Conservation (phyloP, 768 basidiomycete genomes). For the Lactifluus echinatus region DNA sequence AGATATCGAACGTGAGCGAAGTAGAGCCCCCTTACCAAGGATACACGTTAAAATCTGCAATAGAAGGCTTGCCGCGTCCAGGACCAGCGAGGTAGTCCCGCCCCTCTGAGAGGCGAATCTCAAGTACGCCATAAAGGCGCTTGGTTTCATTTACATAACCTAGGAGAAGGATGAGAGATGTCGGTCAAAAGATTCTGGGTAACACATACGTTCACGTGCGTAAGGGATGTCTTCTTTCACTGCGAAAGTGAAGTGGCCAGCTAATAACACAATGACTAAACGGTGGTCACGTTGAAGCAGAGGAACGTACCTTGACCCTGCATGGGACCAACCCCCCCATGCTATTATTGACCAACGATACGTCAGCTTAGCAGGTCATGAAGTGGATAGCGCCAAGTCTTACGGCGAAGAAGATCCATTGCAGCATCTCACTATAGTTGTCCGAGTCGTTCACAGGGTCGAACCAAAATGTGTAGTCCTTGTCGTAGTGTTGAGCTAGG, state of each 20-base stretch:
- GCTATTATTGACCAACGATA: conserved; percentile 31
- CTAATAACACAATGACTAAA: conserved; percentile 27
- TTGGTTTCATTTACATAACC: conserved; percentile 77
- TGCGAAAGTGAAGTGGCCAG: conserved; percentile 59
- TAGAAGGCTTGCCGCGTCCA: conserved; percentile 52
- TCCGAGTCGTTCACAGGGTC: conserved; percentile 43
- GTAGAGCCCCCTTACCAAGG: conserved; percentile 42
- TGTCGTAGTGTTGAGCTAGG: conserved; percentile 74
- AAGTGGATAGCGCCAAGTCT: conserved; percentile 14
- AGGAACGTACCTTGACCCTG: conserved; percentile 50
- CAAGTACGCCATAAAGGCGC: conserved; percentile 75
- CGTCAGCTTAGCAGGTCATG: neutral
- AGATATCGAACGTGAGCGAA: conserved; percentile 26
- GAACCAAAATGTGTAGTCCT: conserved; percentile 61
- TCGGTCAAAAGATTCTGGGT: neutral
- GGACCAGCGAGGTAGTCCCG: conserved; percentile 78
- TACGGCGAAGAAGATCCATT: conserved; percentile 84
- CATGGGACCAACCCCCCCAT: conserved; percentile 83
- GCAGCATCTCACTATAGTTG: conserved; percentile 52
- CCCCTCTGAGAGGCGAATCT: conserved; percentile 54
- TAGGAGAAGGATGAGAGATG: conserved; percentile 26
- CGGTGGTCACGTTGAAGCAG: no score
- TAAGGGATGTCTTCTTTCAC: conserved; percentile 65
- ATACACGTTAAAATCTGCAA: conserved; percentile 65
- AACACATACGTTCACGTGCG: conserved; percentile 43